These are phyloP conservation scores for Akanthomyces uredinophilus DNA, from an alignment of 2,329 filamentous ascomycete genomes.

Conservation along the genomic window DNA sequence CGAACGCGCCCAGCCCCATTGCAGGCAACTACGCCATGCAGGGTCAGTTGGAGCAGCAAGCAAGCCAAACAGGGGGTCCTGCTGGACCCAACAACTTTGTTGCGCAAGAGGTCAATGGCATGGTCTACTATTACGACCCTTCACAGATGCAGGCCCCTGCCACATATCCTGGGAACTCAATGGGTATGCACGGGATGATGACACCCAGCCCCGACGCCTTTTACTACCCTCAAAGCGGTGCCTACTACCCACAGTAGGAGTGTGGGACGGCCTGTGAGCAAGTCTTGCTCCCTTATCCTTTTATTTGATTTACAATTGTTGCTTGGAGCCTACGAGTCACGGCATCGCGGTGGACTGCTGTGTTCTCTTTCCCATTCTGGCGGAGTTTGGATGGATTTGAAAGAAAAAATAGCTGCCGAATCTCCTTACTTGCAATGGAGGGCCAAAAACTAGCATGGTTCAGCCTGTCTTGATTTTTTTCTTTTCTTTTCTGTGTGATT, in stretches of 20 bases:
- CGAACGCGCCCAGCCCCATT: constrained; percentile 45
- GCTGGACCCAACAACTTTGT: constrained; percentile 41
- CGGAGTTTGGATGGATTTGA: neutral
- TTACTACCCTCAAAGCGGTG: constrained; percentile 58
- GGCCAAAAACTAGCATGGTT: neutral
- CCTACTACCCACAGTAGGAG: constrained; percentile 56
- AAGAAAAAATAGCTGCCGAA: neutral
- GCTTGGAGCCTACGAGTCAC: neutral
- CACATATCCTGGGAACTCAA: constrained; percentile 50
- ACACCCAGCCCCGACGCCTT: constrained; percentile 63
- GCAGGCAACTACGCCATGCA: constrained; percentile 38
- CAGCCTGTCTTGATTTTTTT: constrained; percentile 6
- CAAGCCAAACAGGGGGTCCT: constrained; percentile 28
- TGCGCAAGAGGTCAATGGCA: constrained; percentile 89
- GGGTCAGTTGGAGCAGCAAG: constrained; percentile 34
- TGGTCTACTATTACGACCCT: constrained; percentile 90
- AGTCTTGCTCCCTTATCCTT: neutral
- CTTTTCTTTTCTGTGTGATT: constrained; percentile 14
- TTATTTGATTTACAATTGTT: neutral
- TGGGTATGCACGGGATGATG: constrained; percentile 77
- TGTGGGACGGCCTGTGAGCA: constrained; percentile 18
- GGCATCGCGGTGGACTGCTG: neutral
- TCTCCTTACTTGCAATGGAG: constrained; percentile 1
- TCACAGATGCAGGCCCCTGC: constrained; percentile 59
- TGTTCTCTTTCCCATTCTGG: neutral